These are phyloP conservation scores for Fraxinus anomala DNA, from an alignment of 257 asterid genomes.

Conservation along the genomic window DNA sequence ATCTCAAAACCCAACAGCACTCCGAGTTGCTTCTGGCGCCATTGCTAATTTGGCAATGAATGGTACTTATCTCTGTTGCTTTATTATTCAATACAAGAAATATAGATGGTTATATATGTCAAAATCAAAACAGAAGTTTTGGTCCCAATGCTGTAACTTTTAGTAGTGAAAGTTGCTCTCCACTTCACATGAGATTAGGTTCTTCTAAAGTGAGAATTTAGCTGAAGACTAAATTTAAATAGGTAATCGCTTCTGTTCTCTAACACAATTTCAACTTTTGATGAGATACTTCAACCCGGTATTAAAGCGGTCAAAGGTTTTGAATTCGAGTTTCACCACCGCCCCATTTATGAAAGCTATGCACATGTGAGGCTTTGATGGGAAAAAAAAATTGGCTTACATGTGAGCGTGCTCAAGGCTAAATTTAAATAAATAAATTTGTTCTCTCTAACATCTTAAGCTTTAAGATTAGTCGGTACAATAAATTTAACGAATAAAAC, in stretches of 20 bases:
- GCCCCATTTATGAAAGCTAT: neutral
- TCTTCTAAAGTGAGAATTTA: neutral
- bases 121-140: neutral
- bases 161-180: slow-evolving; percentile 3
- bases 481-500: neutral
- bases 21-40: slow-evolving; percentile 96
- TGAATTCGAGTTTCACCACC: neutral
- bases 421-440: too few relatives aligned
- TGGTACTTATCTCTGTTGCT: slow-evolving; percentile 44
- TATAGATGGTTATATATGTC: slow-evolving; percentile 3
- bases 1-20: slow-evolving; percentile 72
- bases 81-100: slow-evolving; percentile 17
- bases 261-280: neutral
- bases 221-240: neutral
- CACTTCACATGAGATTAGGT: slow-evolving; percentile 4
- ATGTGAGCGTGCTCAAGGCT: neutral
- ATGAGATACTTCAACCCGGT: neutral
- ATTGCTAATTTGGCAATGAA: slow-evolving; percentile 96
- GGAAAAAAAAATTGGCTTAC: neutral
- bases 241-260: neutral
- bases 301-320: neutral
- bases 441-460: neutral
- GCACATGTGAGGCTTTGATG: neutral
- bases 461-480: neutral
- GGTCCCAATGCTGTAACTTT: neutral